Conservation (phyloP, 2,329 filamentous ascomycete genomes). For the Stemphylium beticola region DNA sequence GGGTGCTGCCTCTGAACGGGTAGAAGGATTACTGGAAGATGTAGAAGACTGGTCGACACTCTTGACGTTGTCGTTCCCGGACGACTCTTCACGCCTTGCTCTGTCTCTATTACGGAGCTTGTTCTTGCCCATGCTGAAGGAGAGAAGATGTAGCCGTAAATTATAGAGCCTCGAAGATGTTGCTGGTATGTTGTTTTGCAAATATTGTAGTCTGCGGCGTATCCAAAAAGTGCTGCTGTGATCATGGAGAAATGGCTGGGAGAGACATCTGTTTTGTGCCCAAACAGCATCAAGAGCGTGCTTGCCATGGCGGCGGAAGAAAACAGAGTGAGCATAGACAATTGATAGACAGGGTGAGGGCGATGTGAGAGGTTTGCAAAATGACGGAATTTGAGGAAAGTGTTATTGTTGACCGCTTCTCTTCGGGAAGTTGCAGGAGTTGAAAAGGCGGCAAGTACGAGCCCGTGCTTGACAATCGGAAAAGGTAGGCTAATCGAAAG, state of each 20-base stretch:
- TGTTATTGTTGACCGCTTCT: neutral
- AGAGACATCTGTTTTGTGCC: conserved; percentile 1
- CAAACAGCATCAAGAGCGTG: conserved; percentile 4
- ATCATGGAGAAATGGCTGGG: conserved; percentile 4
- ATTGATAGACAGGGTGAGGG: neutral
- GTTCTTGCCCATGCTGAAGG: conserved; percentile 26
- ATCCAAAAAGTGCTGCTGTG: conserved; percentile 18
- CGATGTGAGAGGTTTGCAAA: neutral
- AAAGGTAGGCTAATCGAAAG: neutral
- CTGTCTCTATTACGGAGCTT: conserved; percentile 8
- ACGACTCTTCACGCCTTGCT: conserved; percentile 1
- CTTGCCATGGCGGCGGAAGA: conserved; percentile 13
- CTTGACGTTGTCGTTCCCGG: neutral
- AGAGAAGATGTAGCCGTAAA: conserved; percentile 28
- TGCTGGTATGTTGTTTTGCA: conserved; percentile 30
- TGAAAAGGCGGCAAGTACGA: neutral
- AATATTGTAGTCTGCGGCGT: conserved; percentile 15
- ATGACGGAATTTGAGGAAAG: neutral
- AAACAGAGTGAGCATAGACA: conserved; percentile 1
- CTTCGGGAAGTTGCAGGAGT: conserved; percentile 10
- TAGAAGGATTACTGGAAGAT: neutral
- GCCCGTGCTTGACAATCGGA: neutral
- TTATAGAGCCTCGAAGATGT: conserved; percentile 33
- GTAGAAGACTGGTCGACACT: neutral
- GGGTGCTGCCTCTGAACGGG: neutral